Conservation (phyloP, 2,329 filamentous ascomycete genomes). For the Endoconidiophora laricicola region DNA sequence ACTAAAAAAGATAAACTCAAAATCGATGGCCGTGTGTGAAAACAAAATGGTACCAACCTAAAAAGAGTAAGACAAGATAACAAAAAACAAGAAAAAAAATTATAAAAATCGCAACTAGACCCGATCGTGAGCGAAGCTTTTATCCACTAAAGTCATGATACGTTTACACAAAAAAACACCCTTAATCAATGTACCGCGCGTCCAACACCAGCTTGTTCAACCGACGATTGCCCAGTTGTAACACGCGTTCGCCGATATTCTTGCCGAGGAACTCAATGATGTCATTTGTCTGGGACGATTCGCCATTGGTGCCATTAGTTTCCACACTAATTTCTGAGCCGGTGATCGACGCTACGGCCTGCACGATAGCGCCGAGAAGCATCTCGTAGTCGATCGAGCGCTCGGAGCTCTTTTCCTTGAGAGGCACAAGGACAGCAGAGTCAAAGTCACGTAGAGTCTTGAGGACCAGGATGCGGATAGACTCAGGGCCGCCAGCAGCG, state of each 20-base stretch:
- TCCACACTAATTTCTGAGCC: constrained; percentile 17
- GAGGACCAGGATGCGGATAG: constrained; percentile 38
- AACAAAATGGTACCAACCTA: background rate
- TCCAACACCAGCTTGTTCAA: constrained; percentile 37
- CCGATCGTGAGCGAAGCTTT: background rate
- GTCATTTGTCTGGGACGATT: constrained; percentile 24
- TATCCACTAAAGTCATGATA: background rate
- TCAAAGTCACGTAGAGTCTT: constrained; percentile 40
- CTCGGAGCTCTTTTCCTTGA: constrained; percentile 32
- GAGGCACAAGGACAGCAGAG: constrained; percentile 33
- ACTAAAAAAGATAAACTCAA: background rate
- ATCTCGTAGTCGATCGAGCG: constrained; percentile 35
- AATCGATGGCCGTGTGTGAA: background rate
- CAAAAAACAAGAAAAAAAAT: background rate
- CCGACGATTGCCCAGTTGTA: constrained; percentile 27
- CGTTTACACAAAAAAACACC: no score
- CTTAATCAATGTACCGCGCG: constrained; percentile 32
- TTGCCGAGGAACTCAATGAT: constrained; percentile 39
- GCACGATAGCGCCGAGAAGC: constrained; percentile 38
- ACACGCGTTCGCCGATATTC: constrained; percentile 34
- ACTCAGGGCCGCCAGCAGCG: constrained; percentile 53
- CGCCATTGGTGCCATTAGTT: constrained; percentile 2
- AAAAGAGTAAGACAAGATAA: background rate
- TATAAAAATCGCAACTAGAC: background rate
- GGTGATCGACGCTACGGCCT: constrained; percentile 31